These are phyloP conservation scores for Nitzschia palea DNA, from an alignment of 108 stramenopile species.

Conservation along the genomic window DNA sequence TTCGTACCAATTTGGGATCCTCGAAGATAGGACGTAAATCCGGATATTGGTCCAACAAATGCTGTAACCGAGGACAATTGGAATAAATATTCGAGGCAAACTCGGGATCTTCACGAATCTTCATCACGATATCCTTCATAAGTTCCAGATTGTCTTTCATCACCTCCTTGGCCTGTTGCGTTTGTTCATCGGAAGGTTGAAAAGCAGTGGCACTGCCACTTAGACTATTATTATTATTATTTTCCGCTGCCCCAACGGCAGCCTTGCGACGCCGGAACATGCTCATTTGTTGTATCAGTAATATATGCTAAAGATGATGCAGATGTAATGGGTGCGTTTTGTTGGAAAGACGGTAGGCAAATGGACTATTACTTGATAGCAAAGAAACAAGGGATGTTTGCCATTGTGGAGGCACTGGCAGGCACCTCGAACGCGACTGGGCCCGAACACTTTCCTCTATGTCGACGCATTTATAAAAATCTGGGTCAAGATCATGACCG, in stretches of 20 bases:
- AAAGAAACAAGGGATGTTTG: too few relatives aligned
- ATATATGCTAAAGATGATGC: neutral
- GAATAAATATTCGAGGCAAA: conserved; percentile 52
- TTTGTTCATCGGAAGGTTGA: conserved; percentile 8
- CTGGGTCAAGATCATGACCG: too few relatives aligned
- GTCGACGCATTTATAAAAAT: too few relatives aligned
- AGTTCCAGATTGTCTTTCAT: conserved; percentile 53
- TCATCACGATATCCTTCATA: conserved; percentile 49
- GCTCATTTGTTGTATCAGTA: conserved; percentile 9
- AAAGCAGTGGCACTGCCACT: neutral
- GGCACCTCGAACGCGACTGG: too few relatives aligned
- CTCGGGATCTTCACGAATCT: conserved; percentile 39
- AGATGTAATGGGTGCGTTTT: neutral
- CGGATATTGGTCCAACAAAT: conserved; percentile 46
- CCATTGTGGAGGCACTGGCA: too few relatives aligned
- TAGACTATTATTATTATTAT: too few relatives aligned
- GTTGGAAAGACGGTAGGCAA: too few relatives aligned
- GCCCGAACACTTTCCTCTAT: too few relatives aligned
- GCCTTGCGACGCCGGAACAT: conserved; percentile 17
- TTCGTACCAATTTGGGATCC: conserved; percentile 46
- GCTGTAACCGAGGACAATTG: conserved; percentile 54
- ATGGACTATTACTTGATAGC: too few relatives aligned
- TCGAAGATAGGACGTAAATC: conserved; percentile 59
- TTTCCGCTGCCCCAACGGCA: too few relatives aligned
- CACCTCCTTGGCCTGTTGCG: conserved; percentile 41